Evolutionary conservation across 2,329 filamentous ascomycete species (phyloP).

Genomic region (Diaporthe ampelina): DNA sequence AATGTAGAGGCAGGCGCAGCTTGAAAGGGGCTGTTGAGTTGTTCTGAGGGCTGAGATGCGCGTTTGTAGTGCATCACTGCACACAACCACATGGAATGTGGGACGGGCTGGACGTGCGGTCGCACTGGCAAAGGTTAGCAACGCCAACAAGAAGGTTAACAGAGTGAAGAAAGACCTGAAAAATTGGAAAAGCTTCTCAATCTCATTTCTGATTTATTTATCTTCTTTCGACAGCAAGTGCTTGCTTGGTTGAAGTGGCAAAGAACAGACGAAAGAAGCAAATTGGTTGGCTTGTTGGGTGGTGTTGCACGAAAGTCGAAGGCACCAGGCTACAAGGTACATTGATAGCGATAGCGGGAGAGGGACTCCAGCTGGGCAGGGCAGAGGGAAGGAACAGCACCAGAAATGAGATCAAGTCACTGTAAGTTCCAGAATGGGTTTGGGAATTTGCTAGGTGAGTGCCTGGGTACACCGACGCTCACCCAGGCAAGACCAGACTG

Average conservation of each 20-base stretch:
- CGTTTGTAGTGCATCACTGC: not conserved
- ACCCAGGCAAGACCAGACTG: not conserved
- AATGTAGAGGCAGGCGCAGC: not conserved
- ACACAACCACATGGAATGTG: not conserved
- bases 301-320: not conserved
- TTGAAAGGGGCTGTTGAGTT: not conserved
- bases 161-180: too few relatives aligned
- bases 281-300: not conserved
- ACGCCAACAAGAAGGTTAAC: not conserved
- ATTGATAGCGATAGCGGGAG: not conserved
- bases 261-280: not conserved
- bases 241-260: not conserved
- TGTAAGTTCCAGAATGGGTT: not conserved
- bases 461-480: not conserved
- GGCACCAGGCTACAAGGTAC: not conserved
- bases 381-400: not conserved
- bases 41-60: not conserved
- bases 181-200: too few relatives aligned
- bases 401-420: not conserved
- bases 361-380: too few relatives aligned
- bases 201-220: not conserved
- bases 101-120: too few relatives aligned
- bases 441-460: not conserved
- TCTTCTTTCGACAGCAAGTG: not conserved
- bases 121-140: not conserved